A percentile compares a stretch with the other conserved stretches of the same genome.
These are phyloP conservation scores for Ichthyophthirius multifiliis DNA, from an alignment of 169 alveolate genomes.

Conservation along the genomic window DNA sequence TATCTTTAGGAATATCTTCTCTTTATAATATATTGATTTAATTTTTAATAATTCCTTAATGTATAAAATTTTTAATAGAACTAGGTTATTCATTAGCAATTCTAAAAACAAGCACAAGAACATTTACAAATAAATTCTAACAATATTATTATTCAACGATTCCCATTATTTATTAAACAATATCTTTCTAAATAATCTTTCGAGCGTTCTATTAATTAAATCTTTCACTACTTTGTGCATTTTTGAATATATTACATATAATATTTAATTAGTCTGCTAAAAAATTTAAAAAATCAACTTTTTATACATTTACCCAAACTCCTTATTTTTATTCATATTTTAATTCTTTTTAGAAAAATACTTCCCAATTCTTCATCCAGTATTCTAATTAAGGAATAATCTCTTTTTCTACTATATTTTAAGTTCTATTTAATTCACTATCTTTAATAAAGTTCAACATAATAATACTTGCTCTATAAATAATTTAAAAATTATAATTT, in stretches of 20 bases:
- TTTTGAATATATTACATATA: not conserved
- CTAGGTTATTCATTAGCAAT: not conserved
- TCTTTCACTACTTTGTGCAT: not conserved
- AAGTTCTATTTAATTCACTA: not conserved
- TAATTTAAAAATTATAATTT: not conserved
- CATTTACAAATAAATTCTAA: not conserved
- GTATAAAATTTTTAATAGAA: not conserved
- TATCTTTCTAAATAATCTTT: not conserved
- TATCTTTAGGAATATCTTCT: conserved; percentile 8
- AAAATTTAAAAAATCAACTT: not conserved
- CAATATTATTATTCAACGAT: not conserved
- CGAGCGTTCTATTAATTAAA: not conserved
- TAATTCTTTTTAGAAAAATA: not conserved
- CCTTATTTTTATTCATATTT: not conserved
- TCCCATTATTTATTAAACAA: not conserved
- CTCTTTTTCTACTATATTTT: not conserved
- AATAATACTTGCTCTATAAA: not conserved
- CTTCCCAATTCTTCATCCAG: not conserved
- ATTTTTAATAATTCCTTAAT: not conserved
- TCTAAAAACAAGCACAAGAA: not conserved
- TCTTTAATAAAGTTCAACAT: not conserved
- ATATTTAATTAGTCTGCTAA: not conserved
- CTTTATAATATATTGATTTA: not conserved
- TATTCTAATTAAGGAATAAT: not conserved
- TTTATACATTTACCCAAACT: not conserved